Base-by-base conservation (phyloP, 148 eudicot genomes). In the Persicaria maculosa region DNA sequence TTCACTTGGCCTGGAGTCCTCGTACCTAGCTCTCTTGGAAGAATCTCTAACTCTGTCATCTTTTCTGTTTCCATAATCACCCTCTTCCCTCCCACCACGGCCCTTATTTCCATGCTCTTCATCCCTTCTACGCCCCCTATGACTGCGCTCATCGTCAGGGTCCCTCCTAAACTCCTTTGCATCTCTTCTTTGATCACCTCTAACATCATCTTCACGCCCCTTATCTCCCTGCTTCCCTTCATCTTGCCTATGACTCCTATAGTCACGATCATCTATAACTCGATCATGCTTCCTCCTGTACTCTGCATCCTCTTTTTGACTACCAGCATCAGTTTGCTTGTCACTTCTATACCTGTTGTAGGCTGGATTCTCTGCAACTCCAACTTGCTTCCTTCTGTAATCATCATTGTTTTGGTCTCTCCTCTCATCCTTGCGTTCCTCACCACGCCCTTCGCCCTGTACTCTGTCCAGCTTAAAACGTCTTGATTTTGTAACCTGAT, bases 1-100 rank as follows among this genome's bases (percentile, higher is more conserved):
- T 25, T 80, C 84, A 75, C 74, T 78, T 2, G 83, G 68, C 5
- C 77, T 78, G 71, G 74, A 81, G 67, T 86, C 88, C 74, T 83
- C 92, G 80, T 84, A 79, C 77, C 84, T 85, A 36, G 44, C 81
- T 78, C 89, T 88, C 85, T 88, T 86, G 44, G 83, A 81, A 68
- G 88, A 77, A 75, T 81, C 84, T 58, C 80, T 77, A 43, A 74
- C 85, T 76, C 83, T 83, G 48, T 83, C 88, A 47, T 76, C 74
- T 74, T 83, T 76, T 43, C 67, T 77, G 73, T 69, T 75, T 69
- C 43, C 68, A 55, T 70, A 77, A 19, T 77, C 85, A 20, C 76
- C 77, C 6, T 77, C 83, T 40, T 74, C 81, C 76, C 70, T 72
- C 72, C 80, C 70, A 10, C 58, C 78, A 50, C 77, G 75, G 64